Conservation (phyloP, 495 filamentous ascomycete species). For the Penicillium ucsense region DNA sequence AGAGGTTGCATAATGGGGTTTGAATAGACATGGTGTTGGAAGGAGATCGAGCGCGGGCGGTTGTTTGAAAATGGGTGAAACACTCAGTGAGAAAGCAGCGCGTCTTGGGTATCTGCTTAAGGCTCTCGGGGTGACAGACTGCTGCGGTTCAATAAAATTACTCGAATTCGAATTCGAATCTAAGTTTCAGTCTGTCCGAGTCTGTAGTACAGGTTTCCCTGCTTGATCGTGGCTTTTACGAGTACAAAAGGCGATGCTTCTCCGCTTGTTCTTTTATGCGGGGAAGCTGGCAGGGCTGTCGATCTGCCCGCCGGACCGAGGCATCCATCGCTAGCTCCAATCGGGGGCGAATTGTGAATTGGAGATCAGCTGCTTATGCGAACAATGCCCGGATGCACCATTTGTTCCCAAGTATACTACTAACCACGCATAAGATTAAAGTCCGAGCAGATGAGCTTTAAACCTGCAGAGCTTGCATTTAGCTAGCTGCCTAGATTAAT, state of each 20-base stretch:
- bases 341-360: neutral
- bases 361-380: too few species aligned
- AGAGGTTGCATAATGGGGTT: slow-evolving; percentile 66
- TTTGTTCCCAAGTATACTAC: too few species aligned
- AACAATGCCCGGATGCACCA: too few species aligned
- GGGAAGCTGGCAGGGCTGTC: slow-evolving; percentile 11
- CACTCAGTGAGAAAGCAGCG: neutral
- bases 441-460: too few species aligned
- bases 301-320: slow-evolving; percentile 15
- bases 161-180: too few species aligned
- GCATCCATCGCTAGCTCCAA: slow-evolving; percentile 1
- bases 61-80: neutral
- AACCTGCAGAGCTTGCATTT: too few species aligned
- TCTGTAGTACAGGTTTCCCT: neutral
- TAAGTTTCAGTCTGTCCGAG: neutral
- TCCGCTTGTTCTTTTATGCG: slow-evolving; percentile 11
- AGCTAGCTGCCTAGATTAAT: too few species aligned
- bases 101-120: neutral
- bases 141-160: neutral
- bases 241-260: neutral
- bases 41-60: neutral
- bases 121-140: neutral
- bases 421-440: too few species aligned
- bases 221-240: too few species aligned
- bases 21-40: slow-evolving; percentile 42